These are phyloP conservation scores for Alternaria angustiovoidea DNA, from an alignment of 2,329 filamentous ascomycete species.

Conservation along the genomic window DNA sequence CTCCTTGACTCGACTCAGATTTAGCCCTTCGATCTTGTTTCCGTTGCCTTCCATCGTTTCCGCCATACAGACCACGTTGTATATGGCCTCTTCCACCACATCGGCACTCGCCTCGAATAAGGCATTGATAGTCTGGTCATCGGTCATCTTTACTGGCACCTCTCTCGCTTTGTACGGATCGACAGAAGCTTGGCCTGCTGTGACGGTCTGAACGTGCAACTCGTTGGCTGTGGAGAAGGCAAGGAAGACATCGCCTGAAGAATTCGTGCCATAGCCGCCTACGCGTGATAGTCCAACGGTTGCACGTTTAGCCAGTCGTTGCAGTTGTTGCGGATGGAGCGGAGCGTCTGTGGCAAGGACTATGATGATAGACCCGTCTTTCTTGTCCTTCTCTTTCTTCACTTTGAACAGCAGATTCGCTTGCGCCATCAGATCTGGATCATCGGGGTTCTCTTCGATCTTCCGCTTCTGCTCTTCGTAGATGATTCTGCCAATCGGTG, in stretches of 20 bases:
- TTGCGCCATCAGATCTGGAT: conserved; percentile 38
- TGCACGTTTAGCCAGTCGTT: conserved; percentile 67
- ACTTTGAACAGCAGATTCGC: conserved; percentile 41
- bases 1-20: conserved; percentile 46
- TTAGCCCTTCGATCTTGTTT: conserved; percentile 51
- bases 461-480: conserved; percentile 55
- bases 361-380: conserved; percentile 71
- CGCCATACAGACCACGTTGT: conserved; percentile 70
- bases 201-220: conserved; percentile 55
- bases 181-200: conserved; percentile 26
- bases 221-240: conserved; percentile 70
- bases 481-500: conserved; percentile 68
- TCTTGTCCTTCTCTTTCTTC: conserved; percentile 56
- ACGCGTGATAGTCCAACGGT: conserved; percentile 68
- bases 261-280: conserved; percentile 68
- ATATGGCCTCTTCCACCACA: conserved; percentile 70
- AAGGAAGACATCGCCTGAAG: conserved; percentile 72
- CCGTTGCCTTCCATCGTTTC: conserved; percentile 65
- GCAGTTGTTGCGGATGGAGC: conserved; percentile 65
- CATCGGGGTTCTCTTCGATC: conserved; percentile 37
- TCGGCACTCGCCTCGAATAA: conserved; percentile 70
- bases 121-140: conserved; percentile 68
- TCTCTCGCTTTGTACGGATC: conserved; percentile 51
- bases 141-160: conserved; percentile 59
- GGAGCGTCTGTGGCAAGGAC: conserved; percentile 69